Evolutionary conservation across 345 rosid species (phyloP).

Genomic region (Lagerstroemia speciosa): DNA sequence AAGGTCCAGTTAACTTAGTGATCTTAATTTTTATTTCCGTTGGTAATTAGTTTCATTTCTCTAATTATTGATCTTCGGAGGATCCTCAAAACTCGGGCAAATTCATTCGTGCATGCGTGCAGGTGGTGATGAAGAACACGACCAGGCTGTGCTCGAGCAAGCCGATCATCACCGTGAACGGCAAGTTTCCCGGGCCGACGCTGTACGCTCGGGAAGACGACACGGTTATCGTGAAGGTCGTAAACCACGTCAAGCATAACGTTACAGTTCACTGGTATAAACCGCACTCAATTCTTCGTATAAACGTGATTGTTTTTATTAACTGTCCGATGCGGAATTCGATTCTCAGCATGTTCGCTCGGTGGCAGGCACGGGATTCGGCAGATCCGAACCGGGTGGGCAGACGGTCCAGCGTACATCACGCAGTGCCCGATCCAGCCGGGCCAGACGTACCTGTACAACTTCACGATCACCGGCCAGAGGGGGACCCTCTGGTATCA

Average conservation of each 20-base stretch:
- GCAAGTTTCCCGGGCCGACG: conserved; percentile 48
- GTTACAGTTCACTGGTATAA: conserved; percentile 57
- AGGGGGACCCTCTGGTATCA: conserved; percentile 72
- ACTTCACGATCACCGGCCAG: conserved; percentile 51
- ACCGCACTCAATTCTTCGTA: no score
- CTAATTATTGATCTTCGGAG: no score
- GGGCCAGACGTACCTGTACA: conserved; percentile 44
- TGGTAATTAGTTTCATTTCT: not conserved
- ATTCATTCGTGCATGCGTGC: not conserved
- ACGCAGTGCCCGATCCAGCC: conserved; percentile 76
- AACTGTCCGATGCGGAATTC: no score
- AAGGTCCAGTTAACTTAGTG: not conserved
- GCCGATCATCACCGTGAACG: conserved; percentile 33
- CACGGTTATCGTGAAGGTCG: conserved; percentile 43
- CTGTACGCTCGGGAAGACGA: conserved; percentile 49
- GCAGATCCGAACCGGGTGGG: conserved; percentile 73
- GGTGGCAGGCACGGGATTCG: conserved; percentile 64
- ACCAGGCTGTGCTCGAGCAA: conserved; percentile 33
- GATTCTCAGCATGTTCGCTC: no score
- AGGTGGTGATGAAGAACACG: conserved; percentile 35
- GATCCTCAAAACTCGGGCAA: not conserved
- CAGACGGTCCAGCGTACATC: conserved; percentile 74
- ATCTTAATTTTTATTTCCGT: not conserved
- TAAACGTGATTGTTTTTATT: no score
- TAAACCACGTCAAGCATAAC: conserved; percentile 49